Evolutionary conservation across 192 early-diverging fungal genomes (phyloP), one percentile per base, ranked within the genome.

Genomic region (Podila epigama): DNA sequence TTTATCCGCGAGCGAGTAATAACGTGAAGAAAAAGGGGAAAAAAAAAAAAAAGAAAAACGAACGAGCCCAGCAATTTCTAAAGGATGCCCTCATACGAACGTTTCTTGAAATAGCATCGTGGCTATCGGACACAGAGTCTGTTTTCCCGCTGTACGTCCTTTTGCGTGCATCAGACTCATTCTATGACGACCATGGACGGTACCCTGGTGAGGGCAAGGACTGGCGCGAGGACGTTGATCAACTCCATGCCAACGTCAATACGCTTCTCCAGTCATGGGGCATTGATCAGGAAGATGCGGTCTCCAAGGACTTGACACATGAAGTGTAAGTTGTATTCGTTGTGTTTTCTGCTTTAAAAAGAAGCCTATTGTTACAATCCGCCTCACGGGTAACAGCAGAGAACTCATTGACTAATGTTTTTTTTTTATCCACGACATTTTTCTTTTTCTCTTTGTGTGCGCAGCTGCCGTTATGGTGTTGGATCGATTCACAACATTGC

Each of bases 401-500:
- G n/a, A n/a, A n/a, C n/a, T n/a, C 22, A 12, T n/a, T 31, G 50
- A 57, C 36, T 1, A 8, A 22, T 28, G 29, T 62, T 40, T 22
- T 25, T 53, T 31, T 58, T 42, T 52, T 63, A n/a, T 68, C 41
- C 18, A n/a, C n/a, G n/a, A n/a, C n/a, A n/a, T n/a, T n/a, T n/a
- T n/a, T n/a, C n/a, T n/a, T n/a, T n/a, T n/a, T n/a, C n/a, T n/a
- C n/a, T n/a, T n/a, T n/a, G n/a, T n/a, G n/a, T n/a, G n/a, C n/a
- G n/a, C n/a, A 87, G 84, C 41, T 81, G 82, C 48, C 86, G 90
- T 50, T 90, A 91, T 27, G 95, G 93, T 10, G 85, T 82, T 31
- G 75, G 86, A 32, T 90, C 97, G 63, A 85, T 96, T 13, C 93
- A 93, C 69, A 93, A 91, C 71, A 88, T 95, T 41, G 92, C 95